Evolutionary conservation across 2,329 filamentous ascomycete genomes (phyloP).

Genomic region (Cadophora sp.): DNA sequence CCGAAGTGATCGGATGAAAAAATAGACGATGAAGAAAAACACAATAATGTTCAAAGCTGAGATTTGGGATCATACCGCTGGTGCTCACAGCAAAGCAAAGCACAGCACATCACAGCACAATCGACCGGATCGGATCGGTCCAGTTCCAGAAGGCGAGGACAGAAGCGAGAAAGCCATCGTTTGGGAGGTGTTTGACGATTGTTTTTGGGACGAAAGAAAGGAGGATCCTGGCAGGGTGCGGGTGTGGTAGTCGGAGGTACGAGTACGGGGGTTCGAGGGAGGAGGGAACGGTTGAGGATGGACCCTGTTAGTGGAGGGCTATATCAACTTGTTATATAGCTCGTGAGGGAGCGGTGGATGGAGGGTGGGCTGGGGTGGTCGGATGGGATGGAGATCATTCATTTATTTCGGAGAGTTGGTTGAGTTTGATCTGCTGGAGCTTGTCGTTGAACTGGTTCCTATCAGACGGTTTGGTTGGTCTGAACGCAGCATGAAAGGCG

Average conservation of each 20-base stretch:
- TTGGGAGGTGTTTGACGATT: constrained; percentile 17
- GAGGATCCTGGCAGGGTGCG: constrained; percentile 5
- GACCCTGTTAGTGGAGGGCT: background rate
- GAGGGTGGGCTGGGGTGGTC: too few relatives aligned
- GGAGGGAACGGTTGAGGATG: background rate
- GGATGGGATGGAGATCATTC: background rate
- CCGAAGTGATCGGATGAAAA: too few relatives aligned
- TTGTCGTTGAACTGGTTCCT: background rate
- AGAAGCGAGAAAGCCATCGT: constrained; percentile 2
- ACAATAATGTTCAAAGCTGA: too few relatives aligned
- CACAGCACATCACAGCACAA: background rate
- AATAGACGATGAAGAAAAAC: too few relatives aligned
- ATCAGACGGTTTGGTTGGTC: too few relatives aligned
- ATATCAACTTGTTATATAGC: constrained; percentile 5
- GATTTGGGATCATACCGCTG: too few relatives aligned
- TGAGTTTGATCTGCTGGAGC: background rate
- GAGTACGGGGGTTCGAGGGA: background rate
- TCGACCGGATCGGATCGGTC: background rate
- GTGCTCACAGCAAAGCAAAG: too few relatives aligned
- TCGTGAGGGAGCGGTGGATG: background rate
- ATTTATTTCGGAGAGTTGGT: background rate
- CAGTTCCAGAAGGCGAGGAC: too few relatives aligned
- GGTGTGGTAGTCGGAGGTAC: background rate
- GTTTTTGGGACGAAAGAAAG: constrained; percentile 7
- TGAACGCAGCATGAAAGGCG: background rate